Evolutionary conservation across 345 rosid genomes (phyloP), one percentile per base, ranked within the genome.

Genomic region (Citropsis articulata): DNA sequence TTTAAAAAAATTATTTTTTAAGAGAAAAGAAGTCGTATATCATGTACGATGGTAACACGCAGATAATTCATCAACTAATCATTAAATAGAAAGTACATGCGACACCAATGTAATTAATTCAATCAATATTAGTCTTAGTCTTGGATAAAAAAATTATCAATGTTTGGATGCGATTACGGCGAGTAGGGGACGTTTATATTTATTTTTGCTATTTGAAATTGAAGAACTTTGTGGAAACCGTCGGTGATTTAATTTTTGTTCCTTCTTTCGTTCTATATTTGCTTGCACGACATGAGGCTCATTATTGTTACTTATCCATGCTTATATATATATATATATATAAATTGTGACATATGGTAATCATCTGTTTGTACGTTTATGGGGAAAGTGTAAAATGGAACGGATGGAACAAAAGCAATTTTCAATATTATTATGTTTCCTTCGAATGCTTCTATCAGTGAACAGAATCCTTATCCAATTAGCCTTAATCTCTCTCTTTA

Each of bases 101-200:
- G 1, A 50, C 56, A 5, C 21, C 56, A 50, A 16, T 50, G 56
- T 50, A 50, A 13, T 45, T 45, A 1, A 45, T 45, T 45, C 4
- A 45, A 45, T 45, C 13, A 45, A 13, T 45, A 45, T 45, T 45
- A 10, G 50, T 45, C 50, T 38, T 38, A 2, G 50, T 42, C 50
- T 16, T 14, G 56, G 7, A 50, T 14, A 18, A 53, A 16, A 50
- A 50, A 50, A 13, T 3, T 3, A 4, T 8, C 56, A 50, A 50
- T 14, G 21, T 69, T 28, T 70, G 66, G 83, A 77, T 59, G 74
- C 40, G 63, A 65, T 65, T 56, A 77, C 38, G 30, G 80, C 40
- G 72, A 9, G 28, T 19, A 71, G 71, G 73, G 59, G 83, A 72
- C 77, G 69, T 67, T 55, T 24, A 45, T 6, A 36, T 70, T 27